Conservation (phyloP, 352 stramenopile genomes). For the Pythium dissotocum region DNA sequence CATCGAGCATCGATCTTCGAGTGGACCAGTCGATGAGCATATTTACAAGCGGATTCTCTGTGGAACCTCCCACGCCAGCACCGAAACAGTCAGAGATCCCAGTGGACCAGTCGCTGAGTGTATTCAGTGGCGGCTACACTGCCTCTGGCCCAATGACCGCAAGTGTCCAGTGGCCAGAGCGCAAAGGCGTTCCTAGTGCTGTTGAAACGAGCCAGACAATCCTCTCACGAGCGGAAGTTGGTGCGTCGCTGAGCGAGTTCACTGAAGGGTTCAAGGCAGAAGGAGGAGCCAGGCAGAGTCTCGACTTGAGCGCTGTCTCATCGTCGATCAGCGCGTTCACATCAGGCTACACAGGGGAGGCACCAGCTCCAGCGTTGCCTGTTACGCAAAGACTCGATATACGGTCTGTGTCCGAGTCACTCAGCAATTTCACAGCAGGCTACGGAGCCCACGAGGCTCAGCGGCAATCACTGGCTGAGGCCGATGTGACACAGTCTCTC, state of each 20-base stretch:
- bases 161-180: background rate
- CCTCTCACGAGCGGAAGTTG: slow-evolving; percentile 16
- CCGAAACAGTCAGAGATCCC: background rate
- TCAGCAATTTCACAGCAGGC: slow-evolving; percentile 24
- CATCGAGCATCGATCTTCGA: slow-evolving; percentile 18
- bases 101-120: slow-evolving; percentile 26
- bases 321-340: slow-evolving; percentile 31
- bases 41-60: slow-evolving; percentile 26
- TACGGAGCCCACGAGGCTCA: slow-evolving; percentile 5
- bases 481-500: slow-evolving; percentile 11
- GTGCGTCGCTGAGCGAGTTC: slow-evolving; percentile 44
- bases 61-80: background rate
- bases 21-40: slow-evolving; percentile 32
- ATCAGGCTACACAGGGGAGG: slow-evolving; percentile 15
- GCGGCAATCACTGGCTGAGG: background rate
- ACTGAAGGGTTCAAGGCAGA: slow-evolving; percentile 31
- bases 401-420: slow-evolving; percentile 9
- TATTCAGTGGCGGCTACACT: slow-evolving; percentile 30
- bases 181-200: slow-evolving; percentile 2
- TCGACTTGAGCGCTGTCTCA: slow-evolving; percentile 16
- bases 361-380: background rate
- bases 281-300: background rate
- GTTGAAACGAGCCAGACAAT: slow-evolving; percentile 4
- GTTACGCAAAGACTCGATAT: slow-evolving; percentile 15
- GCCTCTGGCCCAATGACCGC: background rate